These are phyloP conservation scores for Aspergillaceae sp. DNA, from an alignment of 2,329 filamentous ascomycete species.

Conservation along the genomic window DNA sequence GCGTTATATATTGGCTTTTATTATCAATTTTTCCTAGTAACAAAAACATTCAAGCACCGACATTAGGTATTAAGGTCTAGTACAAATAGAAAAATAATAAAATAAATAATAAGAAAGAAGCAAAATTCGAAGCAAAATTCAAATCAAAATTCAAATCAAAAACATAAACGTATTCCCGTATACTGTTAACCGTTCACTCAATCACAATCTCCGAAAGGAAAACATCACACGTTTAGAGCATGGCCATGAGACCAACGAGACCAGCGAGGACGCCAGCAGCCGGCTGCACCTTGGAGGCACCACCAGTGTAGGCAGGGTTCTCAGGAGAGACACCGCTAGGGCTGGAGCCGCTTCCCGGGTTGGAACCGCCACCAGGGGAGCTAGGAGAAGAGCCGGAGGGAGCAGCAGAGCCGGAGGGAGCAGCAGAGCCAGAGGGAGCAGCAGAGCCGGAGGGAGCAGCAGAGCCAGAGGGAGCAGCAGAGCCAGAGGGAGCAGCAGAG, in stretches of 20 bases:
- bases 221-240: constrained; percentile 23
- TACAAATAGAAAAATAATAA: background rate
- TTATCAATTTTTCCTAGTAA: background rate
- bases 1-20: background rate
- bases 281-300: constrained; percentile 27
- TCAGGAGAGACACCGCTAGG: background rate
- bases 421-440: background rate
- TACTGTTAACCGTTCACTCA: background rate
- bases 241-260: constrained; percentile 29
- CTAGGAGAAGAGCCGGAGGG: constrained; percentile 6
- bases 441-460: constrained; percentile 1
- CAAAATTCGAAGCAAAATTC: too few species aligned
- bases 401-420: constrained; percentile 4
- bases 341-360: background rate
- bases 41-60: background rate
- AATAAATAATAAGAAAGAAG: background rate
- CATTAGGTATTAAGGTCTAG: background rate
- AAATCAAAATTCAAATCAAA: too few species aligned
- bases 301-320: constrained; percentile 22
- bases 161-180: too few species aligned
- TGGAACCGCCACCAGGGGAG: constrained; percentile 1
- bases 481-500: constrained; percentile 1
- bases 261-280: constrained; percentile 29
- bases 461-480: background rate
- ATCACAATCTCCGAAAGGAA: background rate